phyloP scores from a whole-genome alignment of 768 basidiomycete genomes.

The Astraeus odoratus region DNA sequence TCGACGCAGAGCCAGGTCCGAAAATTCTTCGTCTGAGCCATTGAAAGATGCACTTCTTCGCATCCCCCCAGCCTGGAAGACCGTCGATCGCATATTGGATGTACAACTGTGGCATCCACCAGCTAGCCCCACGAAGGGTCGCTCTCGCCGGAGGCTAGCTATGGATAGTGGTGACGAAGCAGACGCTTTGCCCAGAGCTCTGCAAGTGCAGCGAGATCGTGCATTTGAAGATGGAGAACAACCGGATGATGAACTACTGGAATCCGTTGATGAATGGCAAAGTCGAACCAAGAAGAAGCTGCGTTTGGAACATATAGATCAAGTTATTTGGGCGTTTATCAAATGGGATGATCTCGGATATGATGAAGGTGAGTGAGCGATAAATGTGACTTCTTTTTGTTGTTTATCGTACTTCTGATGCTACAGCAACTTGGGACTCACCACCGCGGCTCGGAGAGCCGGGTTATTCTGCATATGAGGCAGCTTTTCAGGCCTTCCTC shows the following conservation, averaged over 20 bases:
- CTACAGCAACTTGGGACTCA: constrained; percentile 85
- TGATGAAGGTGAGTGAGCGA: constrained; percentile 71
- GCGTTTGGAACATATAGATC: constrained; percentile 43
- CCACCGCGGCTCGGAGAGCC: constrained; percentile 58
- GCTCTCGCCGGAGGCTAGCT: constrained; percentile 11
- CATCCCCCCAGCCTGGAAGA: constrained; percentile 80
- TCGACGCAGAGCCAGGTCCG: constrained; percentile 18
- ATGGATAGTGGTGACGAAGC: constrained; percentile 18
- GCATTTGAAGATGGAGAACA: constrained; percentile 57
- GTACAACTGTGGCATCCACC: constrained; percentile 55
- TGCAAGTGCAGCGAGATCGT: constrained; percentile 23
- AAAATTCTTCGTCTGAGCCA: constrained; percentile 29
- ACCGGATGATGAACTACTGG: constrained; percentile 46
- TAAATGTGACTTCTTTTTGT: neutral
- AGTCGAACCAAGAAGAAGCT: constrained; percentile 34
- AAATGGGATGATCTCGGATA: constrained; percentile 96
- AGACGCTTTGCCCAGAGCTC: constrained; percentile 16
- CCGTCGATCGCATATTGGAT: constrained; percentile 88
- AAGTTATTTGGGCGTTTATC: constrained; percentile 76
- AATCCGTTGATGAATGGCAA: constrained; percentile 54
- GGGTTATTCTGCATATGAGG: constrained; percentile 56
- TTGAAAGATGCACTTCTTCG: constrained; percentile 63
- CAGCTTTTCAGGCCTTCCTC: constrained; percentile 63
- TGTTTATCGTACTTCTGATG: constrained; percentile 1
- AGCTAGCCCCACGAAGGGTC: constrained; percentile 15